These are phyloP conservation scores for Geranium brycei DNA, from an alignment of 345 rosid species.

Conservation along the genomic window DNA sequence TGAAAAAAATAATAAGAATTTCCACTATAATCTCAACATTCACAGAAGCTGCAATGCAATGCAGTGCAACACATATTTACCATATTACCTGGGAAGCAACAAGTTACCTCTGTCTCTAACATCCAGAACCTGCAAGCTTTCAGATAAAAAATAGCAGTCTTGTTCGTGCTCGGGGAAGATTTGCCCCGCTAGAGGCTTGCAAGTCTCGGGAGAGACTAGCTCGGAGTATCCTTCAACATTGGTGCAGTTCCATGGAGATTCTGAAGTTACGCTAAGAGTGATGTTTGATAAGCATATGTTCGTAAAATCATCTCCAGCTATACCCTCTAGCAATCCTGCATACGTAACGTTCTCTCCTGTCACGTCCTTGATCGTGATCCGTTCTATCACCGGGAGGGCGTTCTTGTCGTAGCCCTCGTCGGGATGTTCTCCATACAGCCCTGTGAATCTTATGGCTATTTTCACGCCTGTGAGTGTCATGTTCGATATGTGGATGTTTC, in stretches of 20 bases:
- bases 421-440: conserved; percentile 78
- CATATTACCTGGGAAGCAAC: conserved; percentile 58
- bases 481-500: conserved; percentile 54
- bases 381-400: conserved; percentile 62
- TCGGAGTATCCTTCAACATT: conserved; percentile 63
- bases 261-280: conserved; percentile 29
- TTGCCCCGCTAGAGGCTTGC: conserved; percentile 43
- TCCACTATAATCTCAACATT: background rate
- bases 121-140: conserved; percentile 23
- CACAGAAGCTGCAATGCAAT: background rate
- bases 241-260: conserved; percentile 74
- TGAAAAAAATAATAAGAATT: no score
- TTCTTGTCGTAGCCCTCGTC: conserved; percentile 53
- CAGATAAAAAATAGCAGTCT: conserved; percentile 53
- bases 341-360: conserved; percentile 41
- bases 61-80: background rate
- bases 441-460: conserved; percentile 53
- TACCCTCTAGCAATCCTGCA: conserved; percentile 81
- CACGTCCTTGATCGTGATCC: conserved; percentile 56
- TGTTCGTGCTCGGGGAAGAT: conserved; percentile 49
- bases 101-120: conserved; percentile 32
- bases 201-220: conserved; percentile 56
- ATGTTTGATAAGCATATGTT: conserved; percentile 68
- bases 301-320: conserved; percentile 54
- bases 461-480: conserved; percentile 46